Evolutionary conservation across 208 protist species (phyloP), one percentile per base, ranked within the genome.

Genomic region (Trypanosoma melophagium): DNA sequence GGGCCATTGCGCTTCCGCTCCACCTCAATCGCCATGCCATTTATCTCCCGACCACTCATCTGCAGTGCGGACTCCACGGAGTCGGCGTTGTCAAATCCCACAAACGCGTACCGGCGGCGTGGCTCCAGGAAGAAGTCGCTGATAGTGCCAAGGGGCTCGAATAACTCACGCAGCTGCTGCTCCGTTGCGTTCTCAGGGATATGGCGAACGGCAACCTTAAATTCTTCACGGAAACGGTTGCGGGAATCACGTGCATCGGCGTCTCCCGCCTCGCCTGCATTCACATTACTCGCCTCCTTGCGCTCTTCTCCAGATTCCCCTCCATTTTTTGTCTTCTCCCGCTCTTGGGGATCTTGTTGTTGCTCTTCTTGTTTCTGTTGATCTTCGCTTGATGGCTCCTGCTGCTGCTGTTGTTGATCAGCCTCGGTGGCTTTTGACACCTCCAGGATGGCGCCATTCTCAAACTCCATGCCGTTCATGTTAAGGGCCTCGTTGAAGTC

Each of bases 91-190:
- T 77, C 79, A 57, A 74, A 80, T 21, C 79, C 83, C 60, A 71
- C 74, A 76, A 83, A 92, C 14, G 79, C 81, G 60, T 79, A 79
- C 40, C 69, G 61, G n/a, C 71, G 63, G 24, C 22, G 21, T 16
- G 60, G 68, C 19, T 79, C 45, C 38, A 90, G 53, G 56, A 77
- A 76, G 41, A 91, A 66, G 66, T 92, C 85, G 24, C 42, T 45
- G 60, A 92, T 84, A 31, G 28, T 54, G 16, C 90, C 90, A 45
- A 76, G 75, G 19, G 49, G 13, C 13, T 21, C 28, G 64, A 96
- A 92, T 51, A 81, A 31, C 12, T 84, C 74, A 35, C 76, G 73
- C 22, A 95, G 40, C 49, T 81, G 50, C 28, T 69, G 53, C 40
- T 80, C 58, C 13, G 69, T 66, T 16, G 79, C 77, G 12, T 65